Conservation (phyloP, 495 filamentous ascomycete species). For the Bathelium albidoporum region DNA sequence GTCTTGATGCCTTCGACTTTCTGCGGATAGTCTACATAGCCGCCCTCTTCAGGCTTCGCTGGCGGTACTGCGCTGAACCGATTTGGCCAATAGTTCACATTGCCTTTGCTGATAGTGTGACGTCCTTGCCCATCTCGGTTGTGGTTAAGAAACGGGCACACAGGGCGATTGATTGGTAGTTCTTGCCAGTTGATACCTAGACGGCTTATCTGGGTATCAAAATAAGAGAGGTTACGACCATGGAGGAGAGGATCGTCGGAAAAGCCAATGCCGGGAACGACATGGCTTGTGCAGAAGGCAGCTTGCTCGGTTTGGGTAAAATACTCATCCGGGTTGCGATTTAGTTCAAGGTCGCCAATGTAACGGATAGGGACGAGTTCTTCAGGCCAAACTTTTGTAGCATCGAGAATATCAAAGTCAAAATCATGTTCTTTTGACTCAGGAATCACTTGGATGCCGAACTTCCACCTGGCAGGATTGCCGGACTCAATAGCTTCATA, state of each 20-base stretch:
- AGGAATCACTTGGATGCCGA: conserved; percentile 66
- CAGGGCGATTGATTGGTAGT: conserved; percentile 68
- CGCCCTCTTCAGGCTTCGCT: conserved; percentile 47
- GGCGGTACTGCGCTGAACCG: conserved; percentile 56
- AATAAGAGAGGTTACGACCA: conserved; percentile 79
- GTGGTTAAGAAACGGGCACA: conserved; percentile 74
- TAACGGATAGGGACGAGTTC: conserved; percentile 68
- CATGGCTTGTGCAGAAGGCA: conserved; percentile 77
- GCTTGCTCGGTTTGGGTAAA: conserved; percentile 77
- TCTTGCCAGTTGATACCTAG: conserved; percentile 81
- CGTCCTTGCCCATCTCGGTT: conserved; percentile 64
- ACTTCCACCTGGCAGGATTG: conserved; percentile 70
- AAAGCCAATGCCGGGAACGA: conserved; percentile 81
- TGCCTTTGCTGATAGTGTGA: conserved; percentile 54
- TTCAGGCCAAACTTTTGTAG: conserved; percentile 89
- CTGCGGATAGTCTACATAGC: conserved; percentile 57
- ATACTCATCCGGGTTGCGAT: conserved; percentile 76
- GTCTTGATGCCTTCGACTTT: conserved; percentile 60
- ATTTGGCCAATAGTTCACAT: conserved; percentile 87
- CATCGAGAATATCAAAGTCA: conserved; percentile 83
- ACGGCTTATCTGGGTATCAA: conserved; percentile 75
- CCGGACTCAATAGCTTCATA: conserved; percentile 69
- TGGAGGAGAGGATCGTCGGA: conserved; percentile 76
- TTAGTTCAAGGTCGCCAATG: conserved; percentile 74
- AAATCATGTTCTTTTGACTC: conserved; percentile 68